Percentiles rank a stretch among this genome's conserved stretches.
These are phyloP conservation scores for Alnus rubra DNA, from an alignment of 306 rosid species.

Conservation along the genomic window DNA sequence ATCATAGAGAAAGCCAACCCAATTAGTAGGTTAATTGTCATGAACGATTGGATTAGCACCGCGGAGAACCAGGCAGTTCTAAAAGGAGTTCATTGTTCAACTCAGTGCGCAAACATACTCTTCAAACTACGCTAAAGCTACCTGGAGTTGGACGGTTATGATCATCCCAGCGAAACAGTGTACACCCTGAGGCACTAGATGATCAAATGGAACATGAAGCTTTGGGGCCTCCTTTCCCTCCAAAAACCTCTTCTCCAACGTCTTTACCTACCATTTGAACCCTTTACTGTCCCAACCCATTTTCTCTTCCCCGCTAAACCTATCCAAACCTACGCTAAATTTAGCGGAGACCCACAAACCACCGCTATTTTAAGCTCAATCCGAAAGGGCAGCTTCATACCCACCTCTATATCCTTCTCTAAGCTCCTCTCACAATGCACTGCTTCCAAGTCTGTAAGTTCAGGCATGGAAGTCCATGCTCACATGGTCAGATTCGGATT, in stretches of 20 bases:
- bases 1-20: no score
- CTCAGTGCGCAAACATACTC: no score
- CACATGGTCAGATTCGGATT: slow-evolving; percentile 67
- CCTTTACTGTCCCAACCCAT: slow-evolving; percentile 18
- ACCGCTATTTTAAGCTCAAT: slow-evolving; percentile 6
- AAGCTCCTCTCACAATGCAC: slow-evolving; percentile 56
- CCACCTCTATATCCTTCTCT: slow-evolving; percentile 34
- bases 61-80: no score
- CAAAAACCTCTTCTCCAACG: slow-evolving; percentile 32
- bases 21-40: no score
- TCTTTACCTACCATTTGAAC: slow-evolving; percentile 30
- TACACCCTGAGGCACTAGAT: slow-evolving; percentile 4
- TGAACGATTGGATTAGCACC: no score
- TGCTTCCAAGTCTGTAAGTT: slow-evolving; percentile 48
- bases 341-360: slow-evolving; percentile 20
- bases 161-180: not conserved
- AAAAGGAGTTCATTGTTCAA: no score
- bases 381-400: slow-evolving; percentile 1
- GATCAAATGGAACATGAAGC: slow-evolving; percentile 38
- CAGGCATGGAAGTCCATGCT: slow-evolving; percentile 66
- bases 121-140: not conserved
- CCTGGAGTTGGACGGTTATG: not conserved
- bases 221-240: slow-evolving; percentile 27
- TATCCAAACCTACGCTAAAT: slow-evolving; percentile 22
- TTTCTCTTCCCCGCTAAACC: slow-evolving; percentile 18